Percentiles rank a stretch among this genome's conserved stretches.
phyloP scores from a whole-genome alignment of 352 stramenopile species.

The Phytophthora cajani region DNA sequence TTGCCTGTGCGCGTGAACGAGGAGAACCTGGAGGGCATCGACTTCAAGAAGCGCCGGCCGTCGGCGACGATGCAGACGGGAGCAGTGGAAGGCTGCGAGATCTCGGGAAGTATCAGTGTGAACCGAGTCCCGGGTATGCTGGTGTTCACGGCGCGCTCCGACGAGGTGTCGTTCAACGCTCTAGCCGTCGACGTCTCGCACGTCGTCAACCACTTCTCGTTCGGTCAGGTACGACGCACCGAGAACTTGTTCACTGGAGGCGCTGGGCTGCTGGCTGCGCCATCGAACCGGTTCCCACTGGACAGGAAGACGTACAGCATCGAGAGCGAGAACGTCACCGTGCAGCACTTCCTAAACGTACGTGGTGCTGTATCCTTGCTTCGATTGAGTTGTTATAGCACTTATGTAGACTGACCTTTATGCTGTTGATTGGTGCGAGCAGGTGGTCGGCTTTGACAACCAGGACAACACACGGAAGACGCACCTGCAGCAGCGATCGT shows the following conservation, averaged over 20 bases:
- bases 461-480: slow-evolving; percentile 61
- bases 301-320: slow-evolving; percentile 61
- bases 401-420: neutral
- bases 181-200: slow-evolving; percentile 71
- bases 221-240: slow-evolving; percentile 74
- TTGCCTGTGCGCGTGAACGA: slow-evolving; percentile 67
- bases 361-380: slow-evolving; percentile 38
- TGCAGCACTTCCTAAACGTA: slow-evolving; percentile 87
- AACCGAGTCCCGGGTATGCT: slow-evolving; percentile 79
- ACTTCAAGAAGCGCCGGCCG: slow-evolving; percentile 56
- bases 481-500: slow-evolving; percentile 66
- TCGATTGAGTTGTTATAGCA: neutral
- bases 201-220: slow-evolving; percentile 85
- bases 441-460: slow-evolving; percentile 82
- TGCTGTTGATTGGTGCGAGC: slow-evolving; percentile 8
- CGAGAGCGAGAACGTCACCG: slow-evolving; percentile 75
- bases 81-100: slow-evolving; percentile 74
- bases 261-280: slow-evolving; percentile 41
- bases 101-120: slow-evolving; percentile 81
- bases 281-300: slow-evolving; percentile 72
- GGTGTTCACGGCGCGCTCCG: slow-evolving; percentile 69
- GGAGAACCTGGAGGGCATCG: slow-evolving; percentile 57
- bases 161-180: slow-evolving; percentile 76
- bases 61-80: slow-evolving; percentile 37
- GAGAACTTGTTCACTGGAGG: slow-evolving; percentile 66